Conservation (phyloP, 768 basidiomycete genomes). For the Cubamyces lactineus region DNA sequence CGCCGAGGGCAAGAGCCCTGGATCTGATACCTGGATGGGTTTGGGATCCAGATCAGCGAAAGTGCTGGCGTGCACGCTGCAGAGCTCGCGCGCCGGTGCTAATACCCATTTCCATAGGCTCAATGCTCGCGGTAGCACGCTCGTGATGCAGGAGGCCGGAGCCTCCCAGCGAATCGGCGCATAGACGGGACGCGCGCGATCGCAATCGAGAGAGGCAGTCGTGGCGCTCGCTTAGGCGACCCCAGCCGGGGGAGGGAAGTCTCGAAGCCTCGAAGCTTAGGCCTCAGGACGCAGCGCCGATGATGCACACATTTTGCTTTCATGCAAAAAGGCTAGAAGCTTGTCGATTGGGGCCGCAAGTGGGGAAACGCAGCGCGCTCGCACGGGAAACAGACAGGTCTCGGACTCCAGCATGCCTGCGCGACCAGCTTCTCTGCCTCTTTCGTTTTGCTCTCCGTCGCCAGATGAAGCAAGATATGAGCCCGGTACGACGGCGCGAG, state of each 20-base stretch:
- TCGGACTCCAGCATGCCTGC: background rate
- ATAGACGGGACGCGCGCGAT: too few species aligned
- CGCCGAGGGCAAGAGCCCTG: conserved; percentile 1
- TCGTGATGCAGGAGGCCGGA: too few species aligned
- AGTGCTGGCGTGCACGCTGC: background rate
- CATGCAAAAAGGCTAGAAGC: background rate
- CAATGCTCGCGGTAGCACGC: too few species aligned
- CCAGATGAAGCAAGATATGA: conserved; percentile 4
- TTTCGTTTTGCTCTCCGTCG: background rate
- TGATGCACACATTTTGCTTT: too few species aligned
- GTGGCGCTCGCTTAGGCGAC: too few species aligned
- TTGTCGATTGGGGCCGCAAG: background rate
- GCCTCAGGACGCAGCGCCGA: too few species aligned
- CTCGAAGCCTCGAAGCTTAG: too few species aligned
- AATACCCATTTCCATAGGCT: background rate
- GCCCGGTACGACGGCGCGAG: conserved; percentile 6
- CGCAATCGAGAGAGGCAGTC: too few species aligned
- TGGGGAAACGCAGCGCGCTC: conserved; percentile 3
- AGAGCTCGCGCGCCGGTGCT: background rate
- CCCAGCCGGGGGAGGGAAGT: too few species aligned
- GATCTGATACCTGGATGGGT: background rate
- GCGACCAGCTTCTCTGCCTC: too few species aligned
- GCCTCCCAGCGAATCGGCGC: too few species aligned
- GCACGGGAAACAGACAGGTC: background rate
- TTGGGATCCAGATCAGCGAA: too few species aligned